Evolutionary conservation across 139 green algal species (phyloP).

Genomic region (Zygnema cylindricum): DNA sequence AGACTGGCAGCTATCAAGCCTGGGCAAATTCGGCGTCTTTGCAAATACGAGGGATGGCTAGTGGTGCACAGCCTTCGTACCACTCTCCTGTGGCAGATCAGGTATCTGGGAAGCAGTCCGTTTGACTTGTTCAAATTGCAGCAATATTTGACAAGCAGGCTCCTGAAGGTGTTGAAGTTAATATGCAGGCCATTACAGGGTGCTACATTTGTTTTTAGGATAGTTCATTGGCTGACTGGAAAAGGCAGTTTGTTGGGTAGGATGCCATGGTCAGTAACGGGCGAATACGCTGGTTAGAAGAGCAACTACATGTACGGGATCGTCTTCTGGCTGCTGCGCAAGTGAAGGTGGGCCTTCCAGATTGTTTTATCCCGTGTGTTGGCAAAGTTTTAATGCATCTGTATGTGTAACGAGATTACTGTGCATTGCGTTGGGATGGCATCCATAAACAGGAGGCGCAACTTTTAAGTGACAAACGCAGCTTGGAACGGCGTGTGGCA

Average conservation of each 20-base stretch:
- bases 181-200: too few species aligned
- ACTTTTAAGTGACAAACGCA: slow-evolving; percentile 34
- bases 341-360: not conserved
- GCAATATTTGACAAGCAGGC: too few species aligned
- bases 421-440: too few species aligned
- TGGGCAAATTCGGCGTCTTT: not conserved
- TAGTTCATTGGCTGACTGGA: too few species aligned
- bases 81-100: not conserved
- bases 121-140: too few species aligned
- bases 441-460: slow-evolving; percentile 44
- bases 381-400: too few species aligned
- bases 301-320: slow-evolving; percentile 6
- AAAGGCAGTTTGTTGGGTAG: too few species aligned
- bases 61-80: not conserved
- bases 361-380: too few species aligned
- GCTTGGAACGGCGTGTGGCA: slow-evolving; percentile 19
- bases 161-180: too few species aligned
- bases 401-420: too few species aligned
- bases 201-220: too few species aligned
- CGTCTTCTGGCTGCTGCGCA: slow-evolving; percentile 12
- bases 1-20: not conserved
- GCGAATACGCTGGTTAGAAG: slow-evolving; percentile 6
- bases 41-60: not conserved
- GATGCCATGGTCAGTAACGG: not conserved
- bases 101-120: too few species aligned